Base-by-base conservation (phyloP, 2,329 filamentous ascomycete genomes). In the Madurella fahalii region DNA sequence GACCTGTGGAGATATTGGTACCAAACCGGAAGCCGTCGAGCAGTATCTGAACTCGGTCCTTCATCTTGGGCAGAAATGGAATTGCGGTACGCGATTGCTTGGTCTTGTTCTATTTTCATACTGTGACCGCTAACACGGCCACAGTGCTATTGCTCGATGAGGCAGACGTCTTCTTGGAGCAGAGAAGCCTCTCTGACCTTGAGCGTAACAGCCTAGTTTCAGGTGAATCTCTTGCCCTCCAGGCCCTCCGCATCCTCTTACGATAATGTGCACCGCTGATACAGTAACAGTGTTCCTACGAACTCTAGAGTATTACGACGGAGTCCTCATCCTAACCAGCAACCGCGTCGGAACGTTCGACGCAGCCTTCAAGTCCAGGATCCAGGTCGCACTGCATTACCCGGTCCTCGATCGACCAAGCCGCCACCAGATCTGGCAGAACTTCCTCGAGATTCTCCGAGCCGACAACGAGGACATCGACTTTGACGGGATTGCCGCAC, bases 1-100 rank as follows among this genome's bases (percentile, higher is more conserved):
- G 4, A 71, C 68, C 0, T 69, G 66, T 32, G 66, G 68, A 7
- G 71, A 72, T 39, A 59, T 73, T 2, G 71, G 70, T 1, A 68
- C 64, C 0, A 59, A 65, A 0, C 51, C 68, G 0, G 59, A 69
- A 9, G 58, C 43, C 0, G 65, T 70, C 1, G 70, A 73, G 52
- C 64, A 61, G 31, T 69, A 71, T 41, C 56, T 73, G 0, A 53
- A 65, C 4, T 56, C 58, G 0, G 64, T 71, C 1, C 41, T 74
- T 3, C 46, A 65, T 12, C 47, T 72, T 0, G 69, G 63, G 0
- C 69, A 64, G 13, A 59, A 52, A 2, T 72, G 69, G 67, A 61
- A 62, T 45, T 68, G 64, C 42, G 64, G 70, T 12, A 49, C 4
- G 34, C 34, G 11, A 25, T 25, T 7, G 25, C 25, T 25, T 7